A percentile compares a stretch with the other conserved stretches of the same genome.
phyloP scores from a whole-genome alignment of 2,329 filamentous ascomycete species.

The Raffaelea deltoideospora region DNA sequence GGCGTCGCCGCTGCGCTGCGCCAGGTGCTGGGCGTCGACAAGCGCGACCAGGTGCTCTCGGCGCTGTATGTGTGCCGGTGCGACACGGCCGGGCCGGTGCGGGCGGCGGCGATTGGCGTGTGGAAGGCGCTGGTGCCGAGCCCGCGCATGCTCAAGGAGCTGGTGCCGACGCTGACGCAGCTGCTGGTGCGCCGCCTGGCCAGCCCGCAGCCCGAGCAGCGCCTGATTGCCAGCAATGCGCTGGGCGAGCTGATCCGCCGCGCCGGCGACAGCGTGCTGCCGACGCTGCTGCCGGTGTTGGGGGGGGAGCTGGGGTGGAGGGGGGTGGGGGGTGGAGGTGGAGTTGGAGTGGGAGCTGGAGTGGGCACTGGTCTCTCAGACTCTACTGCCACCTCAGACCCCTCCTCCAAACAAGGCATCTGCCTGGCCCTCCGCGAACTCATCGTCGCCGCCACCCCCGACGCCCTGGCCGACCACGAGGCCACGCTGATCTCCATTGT shows the following conservation, averaged over 20 bases:
- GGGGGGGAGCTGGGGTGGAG: too few species aligned
- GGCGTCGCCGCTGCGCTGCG: slow-evolving; percentile 87
- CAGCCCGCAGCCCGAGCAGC: slow-evolving; percentile 96
- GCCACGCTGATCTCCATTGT: slow-evolving; percentile 91
- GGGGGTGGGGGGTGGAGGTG: too few species aligned
- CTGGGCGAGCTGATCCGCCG: slow-evolving; percentile 94
- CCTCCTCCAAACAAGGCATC: slow-evolving; percentile 90
- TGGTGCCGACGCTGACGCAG: slow-evolving; percentile 87
- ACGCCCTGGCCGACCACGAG: slow-evolving; percentile 86
- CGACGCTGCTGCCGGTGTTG: slow-evolving; percentile 75
- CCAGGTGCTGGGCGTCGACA: slow-evolving; percentile 88
- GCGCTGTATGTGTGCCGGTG: slow-evolving; percentile 94
- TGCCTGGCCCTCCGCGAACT: slow-evolving; percentile 92
- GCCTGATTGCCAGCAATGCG: slow-evolving; percentile 94
- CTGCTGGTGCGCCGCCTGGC: slow-evolving; percentile 87
- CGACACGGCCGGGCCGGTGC: slow-evolving; percentile 85
- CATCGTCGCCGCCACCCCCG: slow-evolving; percentile 73
- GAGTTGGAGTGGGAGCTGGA: too few species aligned
- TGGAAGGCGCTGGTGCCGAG: slow-evolving; percentile 96
- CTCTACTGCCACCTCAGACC: slow-evolving; percentile 82
- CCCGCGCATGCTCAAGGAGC: slow-evolving; percentile 82
- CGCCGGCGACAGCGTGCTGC: slow-evolving; percentile 83
- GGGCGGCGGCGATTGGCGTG: slow-evolving; percentile 75
- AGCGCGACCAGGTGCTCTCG: slow-evolving; percentile 93
- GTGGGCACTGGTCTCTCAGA: slow-evolving; percentile 76